Conservation (phyloP, 805 yeast species). For the Yarrowia sp. region DNA sequence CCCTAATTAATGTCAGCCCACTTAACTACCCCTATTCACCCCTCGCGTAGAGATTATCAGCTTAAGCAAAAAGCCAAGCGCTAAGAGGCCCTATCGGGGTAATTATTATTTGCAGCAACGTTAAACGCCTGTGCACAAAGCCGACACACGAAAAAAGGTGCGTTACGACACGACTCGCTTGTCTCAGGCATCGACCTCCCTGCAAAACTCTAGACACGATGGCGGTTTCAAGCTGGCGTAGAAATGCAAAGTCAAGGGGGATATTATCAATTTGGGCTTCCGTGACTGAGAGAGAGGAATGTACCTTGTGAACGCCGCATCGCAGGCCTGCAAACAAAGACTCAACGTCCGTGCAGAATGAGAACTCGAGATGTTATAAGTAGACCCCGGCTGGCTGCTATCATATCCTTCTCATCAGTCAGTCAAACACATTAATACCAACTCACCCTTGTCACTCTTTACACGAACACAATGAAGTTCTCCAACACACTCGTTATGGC, state of each 20-base stretch:
- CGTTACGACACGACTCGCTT: constrained; percentile 24
- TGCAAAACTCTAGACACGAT: not conserved
- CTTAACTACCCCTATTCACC: constrained; percentile 17
- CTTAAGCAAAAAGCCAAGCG: not conserved
- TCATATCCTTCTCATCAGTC: not conserved
- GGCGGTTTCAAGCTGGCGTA: not conserved
- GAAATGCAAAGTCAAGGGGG: constrained; percentile 17
- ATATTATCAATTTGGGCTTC: constrained; percentile 11
- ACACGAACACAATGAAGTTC: constrained; percentile 39
- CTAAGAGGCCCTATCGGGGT: not conserved
- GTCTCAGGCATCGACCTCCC: constrained; percentile 1
- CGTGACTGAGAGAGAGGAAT: not conserved
- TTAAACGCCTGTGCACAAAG: constrained; percentile 9
- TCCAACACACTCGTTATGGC: constrained; percentile 40
- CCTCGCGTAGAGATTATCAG: constrained; percentile 4
- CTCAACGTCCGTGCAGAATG: not conserved
- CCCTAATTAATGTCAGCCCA: constrained; percentile 3
- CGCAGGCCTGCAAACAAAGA: not conserved
- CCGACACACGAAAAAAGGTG: constrained; percentile 9
- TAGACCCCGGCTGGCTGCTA: not conserved
- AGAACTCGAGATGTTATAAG: not conserved
- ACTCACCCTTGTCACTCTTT: constrained; percentile 22
- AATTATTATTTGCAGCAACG: constrained; percentile 4
- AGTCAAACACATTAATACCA: not conserved
- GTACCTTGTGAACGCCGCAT: constrained; percentile 2